Evolutionary conservation across 192 early-diverging fungal species (phyloP).

Genomic region (Coemansia sp.): DNA sequence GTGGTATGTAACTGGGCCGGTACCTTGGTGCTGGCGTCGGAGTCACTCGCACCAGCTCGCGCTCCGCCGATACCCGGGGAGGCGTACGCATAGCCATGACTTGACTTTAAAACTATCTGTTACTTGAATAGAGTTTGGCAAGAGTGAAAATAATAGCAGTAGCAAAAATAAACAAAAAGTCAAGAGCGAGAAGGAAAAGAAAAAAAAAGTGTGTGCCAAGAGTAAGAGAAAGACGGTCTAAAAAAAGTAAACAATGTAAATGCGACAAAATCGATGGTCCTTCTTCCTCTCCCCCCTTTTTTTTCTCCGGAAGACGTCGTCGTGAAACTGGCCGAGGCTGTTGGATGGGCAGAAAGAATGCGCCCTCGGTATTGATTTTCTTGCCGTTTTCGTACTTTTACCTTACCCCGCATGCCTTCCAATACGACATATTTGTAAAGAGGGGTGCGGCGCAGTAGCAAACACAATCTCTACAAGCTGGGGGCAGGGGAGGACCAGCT

Average conservation of each 20-base stretch:
- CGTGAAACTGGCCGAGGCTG: background rate
- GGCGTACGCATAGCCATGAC: constrained; percentile 15
- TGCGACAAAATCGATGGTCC: background rate
- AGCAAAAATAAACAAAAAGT: background rate
- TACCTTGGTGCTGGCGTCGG: constrained; percentile 16
- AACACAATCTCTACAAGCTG: background rate
- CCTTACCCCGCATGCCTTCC: background rate
- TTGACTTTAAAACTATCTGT: background rate
- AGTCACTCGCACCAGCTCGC: constrained; percentile 16
- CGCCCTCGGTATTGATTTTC: background rate
- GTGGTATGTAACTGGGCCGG: constrained; percentile 36
- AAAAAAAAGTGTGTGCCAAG: background rate
- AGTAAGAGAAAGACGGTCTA: background rate
- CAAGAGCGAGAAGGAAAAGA: background rate
- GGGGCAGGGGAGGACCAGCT: background rate
- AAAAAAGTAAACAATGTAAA: background rate
- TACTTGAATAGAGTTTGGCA: background rate
- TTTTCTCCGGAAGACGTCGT: background rate
- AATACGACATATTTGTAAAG: background rate
- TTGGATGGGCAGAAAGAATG: background rate
- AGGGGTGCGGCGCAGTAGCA: background rate
- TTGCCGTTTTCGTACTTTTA: background rate
- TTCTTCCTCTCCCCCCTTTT: background rate
- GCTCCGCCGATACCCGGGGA: constrained; percentile 16
- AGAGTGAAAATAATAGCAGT: background rate